Evolutionary conservation across 2,329 filamentous ascomycete species (phyloP), one percentile per base, ranked within the genome.

Genomic region (Exutisphaerella laricina): DNA sequence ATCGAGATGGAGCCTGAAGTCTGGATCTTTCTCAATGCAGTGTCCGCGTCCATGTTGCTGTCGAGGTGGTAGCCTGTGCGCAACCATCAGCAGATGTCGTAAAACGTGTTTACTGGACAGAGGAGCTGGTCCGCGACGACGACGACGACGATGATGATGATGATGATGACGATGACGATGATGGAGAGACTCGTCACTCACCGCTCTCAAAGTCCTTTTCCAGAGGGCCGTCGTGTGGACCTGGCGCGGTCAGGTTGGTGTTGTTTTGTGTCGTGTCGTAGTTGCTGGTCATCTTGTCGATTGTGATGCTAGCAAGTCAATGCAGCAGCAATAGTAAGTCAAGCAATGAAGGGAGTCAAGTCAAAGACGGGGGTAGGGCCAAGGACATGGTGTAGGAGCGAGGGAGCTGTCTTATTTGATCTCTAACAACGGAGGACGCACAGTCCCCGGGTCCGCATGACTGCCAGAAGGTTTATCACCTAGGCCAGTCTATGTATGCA

Each of bases 1-100:
- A 75, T 74, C 33, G 72, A 74, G 35, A 76, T 68, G 57, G 71
- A 74, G 45, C 74, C 74, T 20, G 73, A 71, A 1, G 74, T 77
- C 21, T 68, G 64, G 50, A 73, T 70, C 35, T 65, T 64, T 43
- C 58, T 60, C 43, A 73, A 50, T 5, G 70, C 70, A 41, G 63
- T 57, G 13, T 66, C 65, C 6, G 57, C 49, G 28, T 64, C 60
- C 48, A 60, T 51, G 41, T 60, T 54, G 41, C 51, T 43, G 38
- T 62, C 60, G 9, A 68, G 56, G 39, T 65, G 62, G 46, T 60
- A 58, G 37, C 57, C 58, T 59, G 29, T 8, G 4, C 5, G 4
- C 18, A 18, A 16, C 33, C 33, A 32, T 51, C 41, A 42, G 41
- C 20, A 36, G 16, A 20, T 14, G n/a, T n/a, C n/a, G n/a, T n/a